A percentile compares a stretch with the other conserved stretches of the same genome.
Evolutionary conservation across 176 grass and related monocot genomes (phyloP).

Genomic region (Avena atlantica): DNA sequence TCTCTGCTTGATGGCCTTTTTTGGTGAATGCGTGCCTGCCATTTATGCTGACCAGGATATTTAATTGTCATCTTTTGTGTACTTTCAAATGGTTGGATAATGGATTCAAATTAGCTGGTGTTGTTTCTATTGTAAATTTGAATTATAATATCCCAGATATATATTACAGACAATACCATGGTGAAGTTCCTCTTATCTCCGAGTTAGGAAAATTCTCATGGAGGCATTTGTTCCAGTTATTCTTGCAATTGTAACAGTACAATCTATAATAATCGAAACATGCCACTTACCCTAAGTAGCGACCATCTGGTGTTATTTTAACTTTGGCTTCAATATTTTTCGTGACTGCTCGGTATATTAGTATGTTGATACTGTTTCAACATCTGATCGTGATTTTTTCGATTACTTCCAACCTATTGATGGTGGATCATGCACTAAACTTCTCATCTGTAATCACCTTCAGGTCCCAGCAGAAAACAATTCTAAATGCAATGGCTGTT

Average conservation of each 20-base stretch:
- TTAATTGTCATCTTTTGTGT: slow-evolving; percentile 1
- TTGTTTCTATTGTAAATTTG: slow-evolving; percentile 17
- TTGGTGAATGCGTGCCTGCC: background rate
- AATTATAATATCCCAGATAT: slow-evolving; percentile 7
- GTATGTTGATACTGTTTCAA: background rate
- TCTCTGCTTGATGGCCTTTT: background rate
- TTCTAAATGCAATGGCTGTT: slow-evolving; percentile 97
- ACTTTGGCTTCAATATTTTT: background rate
- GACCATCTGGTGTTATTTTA: background rate
- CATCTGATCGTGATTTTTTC: background rate
- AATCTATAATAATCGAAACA: background rate
- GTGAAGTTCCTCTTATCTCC: background rate
- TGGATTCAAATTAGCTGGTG: slow-evolving; percentile 4
- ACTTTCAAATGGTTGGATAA: background rate
- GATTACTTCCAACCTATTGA: background rate
- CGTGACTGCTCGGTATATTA: background rate
- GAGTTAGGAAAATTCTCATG: background rate
- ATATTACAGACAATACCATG: background rate
- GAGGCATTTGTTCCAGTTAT: background rate
- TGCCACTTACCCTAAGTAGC: slow-evolving; percentile 13
- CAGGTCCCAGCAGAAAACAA: slow-evolving; percentile 98
- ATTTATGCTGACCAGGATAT: background rate
- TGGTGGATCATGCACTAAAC: slow-evolving; percentile 30
- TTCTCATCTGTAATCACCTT: slow-evolving; percentile 6
- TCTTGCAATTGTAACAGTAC: background rate